Evolutionary conservation across 768 basidiomycete genomes (phyloP).

Genomic region (Lactarius indigo): DNA sequence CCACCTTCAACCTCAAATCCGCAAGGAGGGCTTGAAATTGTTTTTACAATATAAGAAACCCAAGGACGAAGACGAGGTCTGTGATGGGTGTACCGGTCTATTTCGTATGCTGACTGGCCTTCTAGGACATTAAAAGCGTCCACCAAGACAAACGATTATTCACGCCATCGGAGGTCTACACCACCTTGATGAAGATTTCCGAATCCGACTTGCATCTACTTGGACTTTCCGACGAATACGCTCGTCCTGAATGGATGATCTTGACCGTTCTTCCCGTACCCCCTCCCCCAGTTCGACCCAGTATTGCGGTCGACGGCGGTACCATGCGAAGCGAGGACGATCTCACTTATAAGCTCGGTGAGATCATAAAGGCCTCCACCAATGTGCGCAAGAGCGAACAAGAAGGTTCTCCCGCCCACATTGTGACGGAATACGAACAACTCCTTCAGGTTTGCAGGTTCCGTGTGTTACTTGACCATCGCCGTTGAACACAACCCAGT

Average conservation of each 20-base stretch:
- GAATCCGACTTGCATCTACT: conserved; percentile 83
- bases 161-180: conserved; percentile 85
- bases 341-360: conserved; percentile 95
- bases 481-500: conserved; percentile 47
- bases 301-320: conserved; percentile 95
- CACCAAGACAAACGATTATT: conserved; percentile 82
- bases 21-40: conserved; percentile 94
- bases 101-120: conserved; percentile 11
- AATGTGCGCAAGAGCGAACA: conserved; percentile 91
- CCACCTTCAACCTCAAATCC: conserved; percentile 79
- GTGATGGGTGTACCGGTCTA: conserved; percentile 4
- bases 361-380: conserved; percentile 93
- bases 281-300: conserved; percentile 95
- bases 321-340: conserved; percentile 97
- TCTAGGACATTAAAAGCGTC: conserved; percentile 71
- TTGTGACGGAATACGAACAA: conserved; percentile 95
- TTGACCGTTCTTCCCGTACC: conserved; percentile 96
- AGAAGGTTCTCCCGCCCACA: conserved; percentile 94
- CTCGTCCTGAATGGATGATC: conserved; percentile 99
- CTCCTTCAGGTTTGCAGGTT: conserved; percentile 73
- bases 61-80: conserved; percentile 95
- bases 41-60: conserved; percentile 92
- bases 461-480: background rate
- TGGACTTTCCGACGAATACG: conserved; percentile 93
- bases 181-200: conserved; percentile 93